Evolutionary conservation across 169 alveolate species (phyloP).

Genomic region (Eimeria praecox): DNA sequence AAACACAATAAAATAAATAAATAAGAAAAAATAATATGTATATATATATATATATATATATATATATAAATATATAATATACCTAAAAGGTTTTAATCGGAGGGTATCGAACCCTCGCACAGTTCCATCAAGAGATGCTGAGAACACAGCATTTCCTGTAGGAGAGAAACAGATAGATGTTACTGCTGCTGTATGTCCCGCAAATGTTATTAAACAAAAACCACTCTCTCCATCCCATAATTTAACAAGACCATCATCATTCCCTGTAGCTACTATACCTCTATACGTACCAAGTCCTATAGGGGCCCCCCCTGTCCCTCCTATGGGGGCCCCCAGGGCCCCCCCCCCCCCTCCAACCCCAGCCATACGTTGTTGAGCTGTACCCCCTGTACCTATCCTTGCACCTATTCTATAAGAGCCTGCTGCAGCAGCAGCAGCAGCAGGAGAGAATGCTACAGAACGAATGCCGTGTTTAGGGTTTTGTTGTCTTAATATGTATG

Average conservation of each 20-base stretch:
- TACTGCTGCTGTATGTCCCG: conserved; percentile 97
- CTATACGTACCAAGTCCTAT: conserved; percentile 79
- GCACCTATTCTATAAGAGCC: conserved; percentile 63
- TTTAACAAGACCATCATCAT: conserved; percentile 97
- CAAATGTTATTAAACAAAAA: conserved; percentile 96
- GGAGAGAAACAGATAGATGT: conserved; percentile 96
- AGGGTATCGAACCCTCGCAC: conserved; percentile 98
- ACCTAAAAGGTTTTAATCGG: conserved; percentile 87
- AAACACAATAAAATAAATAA: not conserved
- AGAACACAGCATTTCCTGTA: conserved; percentile 95
- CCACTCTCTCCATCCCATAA: conserved; percentile 98
- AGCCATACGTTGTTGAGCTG: conserved; percentile 31
- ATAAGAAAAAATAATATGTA: not conserved
- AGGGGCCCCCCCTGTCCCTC: conserved; percentile 12
- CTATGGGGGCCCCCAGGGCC: not conserved
- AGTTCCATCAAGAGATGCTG: conserved; percentile 99
- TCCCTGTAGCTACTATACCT: conserved; percentile 97
- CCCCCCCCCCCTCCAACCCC: no score
- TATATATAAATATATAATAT: not conserved
- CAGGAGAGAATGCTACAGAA: conserved; percentile 83
- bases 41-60: conserved; percentile 22
- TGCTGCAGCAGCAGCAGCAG: conserved; percentile 74
- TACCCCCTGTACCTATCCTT: conserved; percentile 42
- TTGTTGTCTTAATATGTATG: conserved; percentile 97
- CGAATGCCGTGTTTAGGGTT: conserved; percentile 94